These are phyloP conservation scores for Backusella liffmaniae DNA, from an alignment of 192 early-diverging fungal genomes.

Conservation along the genomic window DNA sequence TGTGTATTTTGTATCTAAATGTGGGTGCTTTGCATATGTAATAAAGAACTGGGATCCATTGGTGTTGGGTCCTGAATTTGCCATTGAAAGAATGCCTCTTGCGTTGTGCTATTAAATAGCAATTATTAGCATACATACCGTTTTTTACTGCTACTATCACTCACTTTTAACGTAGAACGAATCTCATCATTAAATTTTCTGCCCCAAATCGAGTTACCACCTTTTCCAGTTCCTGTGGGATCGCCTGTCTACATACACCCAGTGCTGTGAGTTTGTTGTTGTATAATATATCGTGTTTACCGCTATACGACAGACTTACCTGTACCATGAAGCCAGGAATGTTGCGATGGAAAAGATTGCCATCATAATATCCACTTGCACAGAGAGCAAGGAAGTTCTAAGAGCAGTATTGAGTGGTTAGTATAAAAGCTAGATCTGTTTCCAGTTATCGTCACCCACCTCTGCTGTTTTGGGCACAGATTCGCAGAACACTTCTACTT, in stretches of 20 bases:
- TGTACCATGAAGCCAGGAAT: slow-evolving; percentile 87
- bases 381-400: slow-evolving; percentile 97
- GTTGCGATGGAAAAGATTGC: slow-evolving; percentile 81
- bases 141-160: neutral
- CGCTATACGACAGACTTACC: slow-evolving; percentile 26
- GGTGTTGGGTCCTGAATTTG: slow-evolving; percentile 86
- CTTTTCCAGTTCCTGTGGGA: slow-evolving; percentile 84
- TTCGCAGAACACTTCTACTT: slow-evolving; percentile 93
- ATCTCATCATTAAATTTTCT: slow-evolving; percentile 81
- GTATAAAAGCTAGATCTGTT: neutral
- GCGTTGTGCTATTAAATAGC: slow-evolving; percentile 68
- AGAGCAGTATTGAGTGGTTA: neutral
- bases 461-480: slow-evolving; percentile 79
- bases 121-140: no score
- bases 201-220: slow-evolving; percentile 86
- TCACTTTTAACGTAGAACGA: slow-evolving; percentile 70
- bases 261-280: neutral
- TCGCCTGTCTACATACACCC: slow-evolving; percentile 67
- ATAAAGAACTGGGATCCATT: slow-evolving; percentile 94
- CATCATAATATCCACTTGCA: slow-evolving; percentile 91
- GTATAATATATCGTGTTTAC: no score
- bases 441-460: slow-evolving; percentile 34
- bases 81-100: slow-evolving; percentile 90
- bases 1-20: slow-evolving; percentile 89
- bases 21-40: slow-evolving; percentile 81